A percentile compares a stretch with the other conserved stretches of the same genome.
phyloP scores from a whole-genome alignment of 140 eudicot species.

The Anethum foeniculum region DNA sequence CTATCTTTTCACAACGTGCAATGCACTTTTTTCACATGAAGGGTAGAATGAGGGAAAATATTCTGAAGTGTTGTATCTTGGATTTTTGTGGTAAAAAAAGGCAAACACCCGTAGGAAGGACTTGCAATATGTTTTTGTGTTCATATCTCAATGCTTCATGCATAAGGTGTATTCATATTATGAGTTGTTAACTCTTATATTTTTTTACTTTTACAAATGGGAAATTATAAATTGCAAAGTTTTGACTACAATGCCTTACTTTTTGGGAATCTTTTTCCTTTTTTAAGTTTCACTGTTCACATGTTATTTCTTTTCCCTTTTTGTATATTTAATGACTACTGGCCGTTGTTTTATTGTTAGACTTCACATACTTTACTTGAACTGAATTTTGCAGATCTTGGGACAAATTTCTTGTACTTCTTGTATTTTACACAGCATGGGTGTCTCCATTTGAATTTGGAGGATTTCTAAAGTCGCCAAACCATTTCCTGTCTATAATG shows the following conservation, averaged over 20 bases:
- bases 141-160: background rate
- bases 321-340: background rate
- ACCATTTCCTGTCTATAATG: constrained; percentile 5
- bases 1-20: background rate
- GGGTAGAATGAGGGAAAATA: background rate
- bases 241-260: background rate
- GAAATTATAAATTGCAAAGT: background rate
- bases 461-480: constrained; percentile 16
- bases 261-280: background rate
- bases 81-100: background rate
- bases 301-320: background rate
- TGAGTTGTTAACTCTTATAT: background rate
- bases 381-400: constrained; percentile 9
- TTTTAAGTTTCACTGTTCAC: background rate
- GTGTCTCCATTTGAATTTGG: constrained; percentile 32
- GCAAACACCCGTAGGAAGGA: background rate
- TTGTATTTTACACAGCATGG: constrained; percentile 33
- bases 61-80: background rate
- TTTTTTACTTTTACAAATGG: background rate
- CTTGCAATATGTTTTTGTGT: background rate
- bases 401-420: constrained; percentile 21
- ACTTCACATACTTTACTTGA: background rate
- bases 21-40: background rate
- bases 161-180: background rate
- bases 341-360: background rate